Percentiles rank a stretch among this genome's conserved stretches.
phyloP scores from a whole-genome alignment of 345 rosid species.

The Eucalyptus brandiana region DNA sequence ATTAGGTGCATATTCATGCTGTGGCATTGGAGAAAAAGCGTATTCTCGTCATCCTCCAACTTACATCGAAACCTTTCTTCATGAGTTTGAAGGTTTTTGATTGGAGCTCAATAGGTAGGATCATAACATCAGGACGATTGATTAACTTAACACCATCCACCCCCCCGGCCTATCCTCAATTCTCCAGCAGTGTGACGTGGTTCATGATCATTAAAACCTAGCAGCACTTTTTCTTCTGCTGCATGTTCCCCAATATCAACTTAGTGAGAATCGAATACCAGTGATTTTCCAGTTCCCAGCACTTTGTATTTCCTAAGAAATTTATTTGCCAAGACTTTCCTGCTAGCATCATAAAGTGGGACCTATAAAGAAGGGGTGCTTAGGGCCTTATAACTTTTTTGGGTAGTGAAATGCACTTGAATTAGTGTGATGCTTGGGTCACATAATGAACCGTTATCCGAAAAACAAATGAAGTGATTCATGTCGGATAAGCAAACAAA shows the following conservation, averaged over 20 bases:
- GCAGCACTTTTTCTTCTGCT: neutral
- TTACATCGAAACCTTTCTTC: no score
- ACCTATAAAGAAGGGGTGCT: neutral
- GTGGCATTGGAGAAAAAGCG: no score
- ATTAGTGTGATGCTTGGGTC: neutral
- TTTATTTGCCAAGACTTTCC: constrained; percentile 18
- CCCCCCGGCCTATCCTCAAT: neutral
- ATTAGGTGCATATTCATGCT: no score
- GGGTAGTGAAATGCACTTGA: neutral
- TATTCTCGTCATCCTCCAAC: no score
- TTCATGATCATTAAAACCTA: neutral
- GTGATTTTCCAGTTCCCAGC: constrained; percentile 27
- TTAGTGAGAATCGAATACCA: constrained; percentile 29
- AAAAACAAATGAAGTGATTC: neutral
- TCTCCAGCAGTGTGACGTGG: neutral
- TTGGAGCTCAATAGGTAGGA: no score
- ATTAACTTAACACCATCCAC: no score
- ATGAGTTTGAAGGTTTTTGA: no score
- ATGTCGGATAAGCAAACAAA: neutral
- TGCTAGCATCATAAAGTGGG: constrained; percentile 38
- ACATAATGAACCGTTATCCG: neutral
- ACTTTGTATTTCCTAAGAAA: constrained; percentile 42
- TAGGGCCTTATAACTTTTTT: neutral
- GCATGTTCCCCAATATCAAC: constrained; percentile 43
- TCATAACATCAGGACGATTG: no score